Conservation (phyloP, 2,329 filamentous ascomycete species). For the Trichophyton schoenleinii region DNA sequence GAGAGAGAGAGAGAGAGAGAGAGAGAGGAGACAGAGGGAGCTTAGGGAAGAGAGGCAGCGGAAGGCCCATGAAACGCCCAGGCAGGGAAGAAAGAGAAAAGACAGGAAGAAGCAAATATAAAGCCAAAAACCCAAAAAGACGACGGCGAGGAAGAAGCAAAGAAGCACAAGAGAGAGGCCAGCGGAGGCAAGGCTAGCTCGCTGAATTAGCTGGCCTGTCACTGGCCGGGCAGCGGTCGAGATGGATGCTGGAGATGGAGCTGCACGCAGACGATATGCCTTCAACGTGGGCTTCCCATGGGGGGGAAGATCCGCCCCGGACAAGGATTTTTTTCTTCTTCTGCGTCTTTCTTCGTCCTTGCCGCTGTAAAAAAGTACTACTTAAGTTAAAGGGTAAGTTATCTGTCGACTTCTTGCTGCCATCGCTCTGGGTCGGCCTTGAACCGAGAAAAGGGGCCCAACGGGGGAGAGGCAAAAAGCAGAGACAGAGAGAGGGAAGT, state of each 20-base stretch:
- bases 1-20: no score
- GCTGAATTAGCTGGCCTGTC: no score
- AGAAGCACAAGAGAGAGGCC: neutral
- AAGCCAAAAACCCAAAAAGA: neutral
- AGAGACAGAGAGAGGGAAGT: no score
- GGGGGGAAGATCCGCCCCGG: no score
- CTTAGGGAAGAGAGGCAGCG: no score
- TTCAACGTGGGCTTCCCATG: no score
- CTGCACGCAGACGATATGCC: no score
- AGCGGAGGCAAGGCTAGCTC: no score
- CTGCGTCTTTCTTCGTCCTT: neutral
- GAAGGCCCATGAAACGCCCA: neutral
- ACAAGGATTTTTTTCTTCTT: no score
- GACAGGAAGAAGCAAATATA: neutral
- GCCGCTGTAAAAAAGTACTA: neutral
- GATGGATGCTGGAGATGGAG: no score
- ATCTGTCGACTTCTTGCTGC: neutral
- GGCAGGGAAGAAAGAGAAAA: neutral
- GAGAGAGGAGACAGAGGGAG: no score
- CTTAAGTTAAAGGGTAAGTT: neutral
- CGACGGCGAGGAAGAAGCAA: neutral
- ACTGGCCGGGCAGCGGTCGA: no score
- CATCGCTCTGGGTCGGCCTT: neutral
- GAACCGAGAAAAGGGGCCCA: neutral
- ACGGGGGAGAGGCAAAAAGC: neutral